A percentile compares a stretch with the other conserved stretches of the same genome.
Conservation (phyloP, 2,329 filamentous ascomycete species). For the Metarhizium sp. region DNA sequence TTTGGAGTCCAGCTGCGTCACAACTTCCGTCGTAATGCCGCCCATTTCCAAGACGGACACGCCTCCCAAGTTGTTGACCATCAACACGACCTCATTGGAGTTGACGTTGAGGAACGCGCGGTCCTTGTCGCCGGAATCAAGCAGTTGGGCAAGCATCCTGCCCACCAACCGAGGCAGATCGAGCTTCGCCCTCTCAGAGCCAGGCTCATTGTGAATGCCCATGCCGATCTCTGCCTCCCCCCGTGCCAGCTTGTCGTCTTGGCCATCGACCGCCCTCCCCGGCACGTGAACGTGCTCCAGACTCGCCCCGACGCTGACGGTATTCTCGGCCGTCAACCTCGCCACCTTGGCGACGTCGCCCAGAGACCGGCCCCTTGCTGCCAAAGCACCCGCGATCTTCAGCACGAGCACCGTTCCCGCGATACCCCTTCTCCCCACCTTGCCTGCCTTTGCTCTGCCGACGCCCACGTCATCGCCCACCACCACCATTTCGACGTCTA, state of each 20-base stretch:
- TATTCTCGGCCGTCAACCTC: conserved; percentile 60
- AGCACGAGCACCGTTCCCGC: conserved; percentile 86
- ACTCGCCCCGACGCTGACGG: conserved; percentile 78
- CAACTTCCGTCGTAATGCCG: conserved; percentile 61
- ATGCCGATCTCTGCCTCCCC: conserved; percentile 60
- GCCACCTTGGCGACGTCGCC: conserved; percentile 66
- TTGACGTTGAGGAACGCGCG: conserved; percentile 59
- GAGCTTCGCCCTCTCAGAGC: conserved; percentile 42
- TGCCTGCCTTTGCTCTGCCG: conserved; percentile 71
- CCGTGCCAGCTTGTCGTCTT: conserved; percentile 40
- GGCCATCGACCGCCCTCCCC: conserved; percentile 53
- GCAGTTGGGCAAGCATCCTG: conserved; percentile 60
- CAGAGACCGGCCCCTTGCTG: conserved; percentile 58
- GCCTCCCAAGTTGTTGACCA: conserved; percentile 70
- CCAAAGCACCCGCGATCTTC: conserved; percentile 80
- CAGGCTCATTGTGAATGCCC: conserved; percentile 68
- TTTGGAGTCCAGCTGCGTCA: conserved; percentile 46
- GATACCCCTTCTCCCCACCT: conserved; percentile 84
- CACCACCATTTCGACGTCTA: conserved; percentile 78
- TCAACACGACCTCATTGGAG: conserved; percentile 54
- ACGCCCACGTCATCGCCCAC: conserved; percentile 91
- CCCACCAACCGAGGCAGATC: conserved; percentile 45
- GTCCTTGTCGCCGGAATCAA: conserved; percentile 57
- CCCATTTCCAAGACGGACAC: conserved; percentile 64
- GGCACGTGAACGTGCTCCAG: conserved; percentile 91